Percentiles rank a stretch among this genome's conserved stretches.
phyloP scores from a whole-genome alignment of 2,329 filamentous ascomycete species.

The Elsinoe ampelina region DNA sequence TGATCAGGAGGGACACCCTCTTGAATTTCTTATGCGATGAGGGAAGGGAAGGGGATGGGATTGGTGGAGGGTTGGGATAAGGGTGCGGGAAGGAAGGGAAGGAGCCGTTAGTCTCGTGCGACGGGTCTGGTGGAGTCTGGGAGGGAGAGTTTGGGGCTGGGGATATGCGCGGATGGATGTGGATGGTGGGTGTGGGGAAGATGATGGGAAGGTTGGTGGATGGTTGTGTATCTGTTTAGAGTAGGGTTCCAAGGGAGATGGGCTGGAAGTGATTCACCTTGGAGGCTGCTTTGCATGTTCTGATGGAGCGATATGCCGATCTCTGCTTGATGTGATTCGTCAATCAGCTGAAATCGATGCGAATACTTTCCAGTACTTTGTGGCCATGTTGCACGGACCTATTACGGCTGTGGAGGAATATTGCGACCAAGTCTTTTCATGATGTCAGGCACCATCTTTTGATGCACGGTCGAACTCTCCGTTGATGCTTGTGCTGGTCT shows the following conservation, averaged over 20 bases:
- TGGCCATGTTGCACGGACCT: too few relatives aligned
- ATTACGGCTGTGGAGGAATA: too few relatives aligned
- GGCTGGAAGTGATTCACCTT: neutral
- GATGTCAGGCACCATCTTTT: slow-evolving; percentile 2
- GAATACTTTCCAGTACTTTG: neutral
- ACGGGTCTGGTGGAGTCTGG: neutral
- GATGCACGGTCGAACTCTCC: neutral
- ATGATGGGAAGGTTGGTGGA: neutral
- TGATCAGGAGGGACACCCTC: too few relatives aligned
- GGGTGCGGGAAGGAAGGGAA: neutral
- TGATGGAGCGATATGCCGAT: neutral
- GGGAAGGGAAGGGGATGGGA: neutral
- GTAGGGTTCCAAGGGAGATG: neutral
- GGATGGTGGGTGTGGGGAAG: neutral
- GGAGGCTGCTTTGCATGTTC: neutral
- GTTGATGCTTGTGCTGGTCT: neutral
- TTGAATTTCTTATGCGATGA: too few relatives aligned
- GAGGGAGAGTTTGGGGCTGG: neutral
- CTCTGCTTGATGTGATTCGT: neutral
- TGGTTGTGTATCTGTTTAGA: neutral
- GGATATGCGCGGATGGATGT: neutral
- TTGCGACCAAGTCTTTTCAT: neutral
- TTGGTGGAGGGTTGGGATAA: neutral
- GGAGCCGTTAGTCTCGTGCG: neutral
- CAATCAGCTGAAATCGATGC: neutral